These are phyloP conservation scores for Hypomyces perniciosus DNA, from an alignment of 2,329 filamentous ascomycete species.

Conservation along the genomic window DNA sequence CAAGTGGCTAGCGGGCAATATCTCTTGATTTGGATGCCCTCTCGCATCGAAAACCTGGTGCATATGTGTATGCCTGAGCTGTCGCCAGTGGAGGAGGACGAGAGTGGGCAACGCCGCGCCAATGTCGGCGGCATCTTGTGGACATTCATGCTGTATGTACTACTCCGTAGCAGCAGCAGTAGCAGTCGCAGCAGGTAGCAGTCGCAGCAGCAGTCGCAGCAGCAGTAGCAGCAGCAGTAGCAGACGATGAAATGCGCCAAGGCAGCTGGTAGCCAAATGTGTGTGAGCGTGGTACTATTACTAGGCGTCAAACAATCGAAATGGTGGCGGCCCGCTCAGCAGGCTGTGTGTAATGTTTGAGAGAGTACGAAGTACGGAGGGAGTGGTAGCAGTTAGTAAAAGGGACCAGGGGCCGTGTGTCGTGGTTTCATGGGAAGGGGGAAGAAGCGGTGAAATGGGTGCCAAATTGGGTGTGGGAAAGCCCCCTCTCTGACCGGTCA, in stretches of 20 bases:
- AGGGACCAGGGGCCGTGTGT: not conserved
- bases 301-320: slow-evolving; percentile 1
- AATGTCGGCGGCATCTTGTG: slow-evolving; percentile 1
- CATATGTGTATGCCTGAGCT: not conserved
- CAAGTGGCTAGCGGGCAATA: slow-evolving; percentile 10
- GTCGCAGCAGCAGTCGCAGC: not conserved
- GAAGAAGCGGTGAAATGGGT: slow-evolving; percentile 11
- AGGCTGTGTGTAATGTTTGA: not conserved
- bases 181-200: too few species aligned
- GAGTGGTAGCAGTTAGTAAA: not conserved
- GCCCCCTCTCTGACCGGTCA: too few species aligned
- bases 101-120: slow-evolving; percentile 5
- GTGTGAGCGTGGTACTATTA: too few species aligned
- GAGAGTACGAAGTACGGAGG: not conserved
- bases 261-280: not conserved
- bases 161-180: not conserved
- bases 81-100: not conserved
- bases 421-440: slow-evolving; percentile 4
- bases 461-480: not conserved
- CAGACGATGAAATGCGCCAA: not conserved
- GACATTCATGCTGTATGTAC: not conserved
- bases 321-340: not conserved
- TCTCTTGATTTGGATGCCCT: slow-evolving; percentile 2
- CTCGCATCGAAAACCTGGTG: not conserved
- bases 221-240: too few species aligned